Conservation (phyloP, 805 yeast genomes). For the Pichia exigua region DNA sequence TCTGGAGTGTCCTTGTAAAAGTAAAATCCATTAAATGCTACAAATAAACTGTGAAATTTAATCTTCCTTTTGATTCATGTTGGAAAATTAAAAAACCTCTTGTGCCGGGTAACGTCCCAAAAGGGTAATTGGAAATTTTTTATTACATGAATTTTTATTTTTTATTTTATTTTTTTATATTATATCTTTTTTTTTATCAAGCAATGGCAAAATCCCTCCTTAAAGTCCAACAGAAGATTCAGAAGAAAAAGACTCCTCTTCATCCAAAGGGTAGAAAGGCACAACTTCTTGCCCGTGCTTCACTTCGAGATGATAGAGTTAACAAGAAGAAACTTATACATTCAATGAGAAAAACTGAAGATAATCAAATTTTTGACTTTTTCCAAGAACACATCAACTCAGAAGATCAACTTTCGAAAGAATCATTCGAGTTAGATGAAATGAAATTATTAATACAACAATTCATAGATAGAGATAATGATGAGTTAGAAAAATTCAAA, state of each 20-base stretch:
- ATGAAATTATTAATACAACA: conserved; percentile 52
- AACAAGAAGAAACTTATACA: conserved; percentile 49
- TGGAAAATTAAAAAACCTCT: neutral
- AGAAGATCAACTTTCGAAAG: conserved; percentile 28
- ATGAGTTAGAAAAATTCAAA: conserved; percentile 58
- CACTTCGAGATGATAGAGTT: conserved; percentile 71
- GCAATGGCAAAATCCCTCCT: conserved; percentile 52
- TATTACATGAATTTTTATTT: neutral
- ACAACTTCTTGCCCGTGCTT: conserved; percentile 77
- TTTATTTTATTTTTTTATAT: neutral
- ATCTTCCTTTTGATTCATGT: neutral
- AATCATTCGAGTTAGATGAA: conserved; percentile 47
- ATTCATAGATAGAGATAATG: conserved; percentile 63
- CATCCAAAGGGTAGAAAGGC: conserved; percentile 91
- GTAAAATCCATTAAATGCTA: neutral
- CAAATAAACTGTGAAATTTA: neutral
- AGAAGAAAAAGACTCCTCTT: conserved; percentile 46
- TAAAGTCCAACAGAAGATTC: conserved; percentile 55
- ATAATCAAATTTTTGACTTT: conserved; percentile 48
- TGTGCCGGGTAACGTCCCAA: conserved; percentile 1
- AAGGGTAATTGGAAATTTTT: neutral
- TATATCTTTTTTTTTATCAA: too few species aligned
- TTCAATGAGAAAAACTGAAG: conserved; percentile 52
- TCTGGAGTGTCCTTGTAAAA: neutral
- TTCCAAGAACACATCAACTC: conserved; percentile 49